Evolutionary conservation across 2,329 filamentous ascomycete genomes (phyloP).

Genomic region (Neofusicoccum cordaticola): DNA sequence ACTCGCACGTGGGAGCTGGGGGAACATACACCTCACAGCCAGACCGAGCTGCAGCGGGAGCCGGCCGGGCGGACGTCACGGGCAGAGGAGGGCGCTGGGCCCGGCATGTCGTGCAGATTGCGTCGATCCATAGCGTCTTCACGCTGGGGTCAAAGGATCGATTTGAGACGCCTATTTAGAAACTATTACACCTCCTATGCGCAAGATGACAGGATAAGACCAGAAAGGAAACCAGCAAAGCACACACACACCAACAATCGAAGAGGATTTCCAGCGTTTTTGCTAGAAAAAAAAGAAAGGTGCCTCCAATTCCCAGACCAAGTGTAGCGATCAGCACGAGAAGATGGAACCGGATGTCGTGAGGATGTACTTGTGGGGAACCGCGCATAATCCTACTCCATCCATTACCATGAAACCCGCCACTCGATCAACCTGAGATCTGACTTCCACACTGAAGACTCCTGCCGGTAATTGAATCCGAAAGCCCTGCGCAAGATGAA

Average conservation of each 20-base stretch:
- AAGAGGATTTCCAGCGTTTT: slow-evolving; percentile 8
- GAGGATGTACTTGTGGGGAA: slow-evolving; percentile 16
- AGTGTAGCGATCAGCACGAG: slow-evolving; percentile 12
- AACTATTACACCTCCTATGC: slow-evolving; percentile 19
- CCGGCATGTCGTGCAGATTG: background rate
- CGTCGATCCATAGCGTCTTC: slow-evolving; percentile 11
- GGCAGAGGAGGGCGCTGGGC: background rate
- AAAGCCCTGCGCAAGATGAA: slow-evolving; percentile 19
- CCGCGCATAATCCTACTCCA: slow-evolving; percentile 13
- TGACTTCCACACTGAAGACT: slow-evolving; percentile 15
- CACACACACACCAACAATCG: slow-evolving; percentile 12
- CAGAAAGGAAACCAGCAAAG: slow-evolving; percentile 17
- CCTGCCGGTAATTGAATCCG: slow-evolving; percentile 14
- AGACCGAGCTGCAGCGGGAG: background rate
- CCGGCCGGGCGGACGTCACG: background rate
- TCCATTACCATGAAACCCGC: slow-evolving; percentile 13
- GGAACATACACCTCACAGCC: background rate
- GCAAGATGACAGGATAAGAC: slow-evolving; percentile 18
- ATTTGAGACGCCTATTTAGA: slow-evolving; percentile 17
- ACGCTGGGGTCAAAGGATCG: slow-evolving; percentile 15
- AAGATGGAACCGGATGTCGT: background rate
- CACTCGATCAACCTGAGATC: slow-evolving; percentile 16
- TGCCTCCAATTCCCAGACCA: slow-evolving; percentile 16
- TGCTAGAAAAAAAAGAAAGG: slow-evolving; percentile 13
- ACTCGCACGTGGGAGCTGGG: background rate